Conservation (phyloP, 169 alveolate genomes). For the Eimeria zaria region DNA sequence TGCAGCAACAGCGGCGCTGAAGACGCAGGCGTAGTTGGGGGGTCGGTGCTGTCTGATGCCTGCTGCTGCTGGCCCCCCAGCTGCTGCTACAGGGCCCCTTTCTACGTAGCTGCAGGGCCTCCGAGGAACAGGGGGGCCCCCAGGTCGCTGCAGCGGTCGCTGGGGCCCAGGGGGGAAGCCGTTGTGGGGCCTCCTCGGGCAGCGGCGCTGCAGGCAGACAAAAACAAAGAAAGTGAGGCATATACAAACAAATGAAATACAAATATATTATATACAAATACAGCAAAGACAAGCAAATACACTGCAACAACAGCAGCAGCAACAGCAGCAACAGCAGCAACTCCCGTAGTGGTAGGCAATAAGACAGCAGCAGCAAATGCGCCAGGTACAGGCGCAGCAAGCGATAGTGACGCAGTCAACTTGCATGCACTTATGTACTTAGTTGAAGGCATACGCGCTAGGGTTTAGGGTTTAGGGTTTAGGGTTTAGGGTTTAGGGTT, state of each 20-base stretch:
- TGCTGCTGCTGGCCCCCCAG: conserved; percentile 42
- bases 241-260: too few relatives aligned
- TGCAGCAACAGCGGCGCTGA: conserved; percentile 66
- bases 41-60: not conserved
- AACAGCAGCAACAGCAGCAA: too few relatives aligned
- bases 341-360: too few relatives aligned
- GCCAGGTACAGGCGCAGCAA: too few relatives aligned
- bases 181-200: conserved; percentile 19
- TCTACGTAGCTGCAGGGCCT: conserved; percentile 68
- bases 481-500: not conserved
- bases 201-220: conserved; percentile 45
- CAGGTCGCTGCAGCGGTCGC: conserved; percentile 30
- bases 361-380: not conserved
- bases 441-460: not conserved
- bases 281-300: too few relatives aligned
- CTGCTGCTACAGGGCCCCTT: conserved; percentile 50
- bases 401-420: too few relatives aligned
- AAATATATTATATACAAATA: too few relatives aligned
- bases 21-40: conserved; percentile 21
- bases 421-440: not conserved
- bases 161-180: not conserved
- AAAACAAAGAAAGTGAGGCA: not conserved
- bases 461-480: conserved; percentile 16
- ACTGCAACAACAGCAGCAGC: too few relatives aligned
- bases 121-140: conserved; percentile 40